These are phyloP conservation scores for Trichoderma koningiopsis DNA, from an alignment of 2,329 filamentous ascomycete species.

Conservation along the genomic window DNA sequence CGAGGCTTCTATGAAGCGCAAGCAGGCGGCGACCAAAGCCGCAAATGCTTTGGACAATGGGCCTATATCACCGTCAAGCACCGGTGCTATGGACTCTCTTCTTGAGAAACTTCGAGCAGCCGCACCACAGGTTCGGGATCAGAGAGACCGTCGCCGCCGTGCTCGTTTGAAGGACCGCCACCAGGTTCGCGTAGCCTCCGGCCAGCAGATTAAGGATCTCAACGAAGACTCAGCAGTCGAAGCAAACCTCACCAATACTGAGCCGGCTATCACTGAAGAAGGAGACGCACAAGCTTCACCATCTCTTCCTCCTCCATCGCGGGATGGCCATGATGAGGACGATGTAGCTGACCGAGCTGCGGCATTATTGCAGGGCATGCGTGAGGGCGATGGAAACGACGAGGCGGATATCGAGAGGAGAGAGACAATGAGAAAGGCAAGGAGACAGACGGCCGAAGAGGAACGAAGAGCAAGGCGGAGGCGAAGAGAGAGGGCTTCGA, in stretches of 20 bases:
- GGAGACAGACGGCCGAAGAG: slow-evolving; percentile 75
- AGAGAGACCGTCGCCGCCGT: slow-evolving; percentile 82
- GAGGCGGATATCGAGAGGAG: slow-evolving; percentile 54
- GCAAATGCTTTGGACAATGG: slow-evolving; percentile 43
- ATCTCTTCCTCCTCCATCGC: slow-evolving; percentile 54
- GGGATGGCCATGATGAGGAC: slow-evolving; percentile 56
- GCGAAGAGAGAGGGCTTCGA: slow-evolving; percentile 62
- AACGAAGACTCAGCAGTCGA: slow-evolving; percentile 63
- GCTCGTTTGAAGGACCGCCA: slow-evolving; percentile 88
- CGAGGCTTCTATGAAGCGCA: slow-evolving; percentile 90
- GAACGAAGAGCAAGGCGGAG: slow-evolving; percentile 70
- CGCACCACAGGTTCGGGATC: slow-evolving; percentile 84
- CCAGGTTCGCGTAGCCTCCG: slow-evolving; percentile 85
- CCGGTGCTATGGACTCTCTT: slow-evolving; percentile 93
- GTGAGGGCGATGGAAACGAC: slow-evolving; percentile 63
- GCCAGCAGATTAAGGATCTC: slow-evolving; percentile 78
- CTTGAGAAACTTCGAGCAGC: slow-evolving; percentile 94
- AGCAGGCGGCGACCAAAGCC: slow-evolving; percentile 70
- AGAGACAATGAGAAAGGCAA: slow-evolving; percentile 61
- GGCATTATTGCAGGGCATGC: slow-evolving; percentile 79
- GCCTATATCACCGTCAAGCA: slow-evolving; percentile 68
- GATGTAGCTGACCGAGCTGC: slow-evolving; percentile 86
- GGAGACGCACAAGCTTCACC: slow-evolving; percentile 36
- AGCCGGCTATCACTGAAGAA: slow-evolving; percentile 50
- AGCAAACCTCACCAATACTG: slow-evolving; percentile 39